Evolutionary conservation across 2,329 filamentous ascomycete genomes (phyloP).

Genomic region (Zasmidium cellare): DNA sequence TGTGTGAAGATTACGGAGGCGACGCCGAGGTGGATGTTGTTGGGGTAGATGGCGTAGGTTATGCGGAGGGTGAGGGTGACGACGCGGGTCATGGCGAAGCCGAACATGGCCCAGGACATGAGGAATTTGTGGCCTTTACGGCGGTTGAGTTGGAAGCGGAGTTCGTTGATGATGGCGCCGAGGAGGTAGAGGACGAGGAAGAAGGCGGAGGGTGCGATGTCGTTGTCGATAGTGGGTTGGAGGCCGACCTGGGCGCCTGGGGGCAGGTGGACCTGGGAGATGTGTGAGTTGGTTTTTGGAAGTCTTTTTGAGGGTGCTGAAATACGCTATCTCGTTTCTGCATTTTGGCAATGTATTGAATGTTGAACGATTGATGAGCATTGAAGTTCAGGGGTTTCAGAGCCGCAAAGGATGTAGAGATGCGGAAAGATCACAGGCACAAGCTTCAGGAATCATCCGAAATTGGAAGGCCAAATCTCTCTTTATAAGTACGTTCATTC

Average conservation of each 20-base stretch:
- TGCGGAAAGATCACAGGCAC: too few species aligned
- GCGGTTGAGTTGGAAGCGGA: conserved; percentile 39
- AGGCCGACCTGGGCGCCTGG: conserved; percentile 28
- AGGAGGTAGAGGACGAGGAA: conserved; percentile 40
- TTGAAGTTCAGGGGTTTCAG: too few species aligned
- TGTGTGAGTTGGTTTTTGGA: too few species aligned
- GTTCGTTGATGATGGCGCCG: conserved; percentile 40
- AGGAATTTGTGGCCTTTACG: conserved; percentile 9
- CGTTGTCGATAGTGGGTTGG: conserved; percentile 30
- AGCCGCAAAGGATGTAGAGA: too few species aligned
- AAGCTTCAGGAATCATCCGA: too few species aligned
- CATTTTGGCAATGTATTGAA: too few species aligned
- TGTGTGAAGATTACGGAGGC: neutral
- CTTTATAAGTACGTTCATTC: too few species aligned
- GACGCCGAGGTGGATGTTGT: neutral
- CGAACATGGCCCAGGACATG: conserved; percentile 33
- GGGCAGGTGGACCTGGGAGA: too few species aligned
- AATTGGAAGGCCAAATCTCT: too few species aligned
- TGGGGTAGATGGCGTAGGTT: conserved; percentile 5
- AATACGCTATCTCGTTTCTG: too few species aligned
- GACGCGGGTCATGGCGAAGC: conserved; percentile 42
- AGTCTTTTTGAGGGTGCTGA: too few species aligned
- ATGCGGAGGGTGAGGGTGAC: conserved; percentile 35
- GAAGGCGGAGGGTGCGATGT: conserved; percentile 40
- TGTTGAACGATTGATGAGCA: too few species aligned